phyloP scores from a whole-genome alignment of 1,284 basidiomycete species.

The Trametes pubescens region DNA sequence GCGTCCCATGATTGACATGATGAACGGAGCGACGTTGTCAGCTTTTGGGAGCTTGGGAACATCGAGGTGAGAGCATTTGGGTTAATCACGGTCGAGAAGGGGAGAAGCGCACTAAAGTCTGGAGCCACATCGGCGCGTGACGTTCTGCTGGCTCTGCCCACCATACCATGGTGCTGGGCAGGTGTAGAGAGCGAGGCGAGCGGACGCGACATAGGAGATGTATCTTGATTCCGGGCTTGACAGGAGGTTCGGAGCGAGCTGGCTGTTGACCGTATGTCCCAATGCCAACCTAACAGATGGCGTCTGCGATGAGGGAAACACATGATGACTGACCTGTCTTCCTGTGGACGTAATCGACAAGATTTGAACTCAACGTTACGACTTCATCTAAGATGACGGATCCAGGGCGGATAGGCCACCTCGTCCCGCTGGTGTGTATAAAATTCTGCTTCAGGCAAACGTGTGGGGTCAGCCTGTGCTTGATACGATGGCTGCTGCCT shows the following conservation, averaged over 20 bases:
- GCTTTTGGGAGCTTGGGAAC: slow-evolving; percentile 23
- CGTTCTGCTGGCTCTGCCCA: not conserved
- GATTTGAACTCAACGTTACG: not conserved
- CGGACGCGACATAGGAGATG: slow-evolving; percentile 3
- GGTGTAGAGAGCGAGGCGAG: slow-evolving; percentile 1
- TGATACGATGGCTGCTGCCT: too few relatives aligned
- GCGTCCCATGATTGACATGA: slow-evolving; percentile 23
- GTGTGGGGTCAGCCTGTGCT: not conserved
- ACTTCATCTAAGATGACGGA: too few relatives aligned
- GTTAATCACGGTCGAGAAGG: slow-evolving; percentile 19
- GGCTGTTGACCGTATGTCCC: not conserved
- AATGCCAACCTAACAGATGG: not conserved
- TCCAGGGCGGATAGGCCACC: not conserved
- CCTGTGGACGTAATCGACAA: not conserved
- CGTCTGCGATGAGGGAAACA: not conserved
- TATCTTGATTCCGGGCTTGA: not conserved
- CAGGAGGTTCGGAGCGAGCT: not conserved
- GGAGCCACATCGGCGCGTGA: slow-evolving; percentile 11
- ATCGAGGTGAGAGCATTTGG: slow-evolving; percentile 4
- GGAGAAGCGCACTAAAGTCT: slow-evolving; percentile 21
- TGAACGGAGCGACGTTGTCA: slow-evolving; percentile 27
- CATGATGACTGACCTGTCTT: slow-evolving; percentile 8
- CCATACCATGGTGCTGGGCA: not conserved
- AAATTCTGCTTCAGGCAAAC: not conserved
- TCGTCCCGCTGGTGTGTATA: not conserved